Evolutionary conservation across 805 yeast species (phyloP).

Genomic region (Sugiyamaella marilandica): DNA sequence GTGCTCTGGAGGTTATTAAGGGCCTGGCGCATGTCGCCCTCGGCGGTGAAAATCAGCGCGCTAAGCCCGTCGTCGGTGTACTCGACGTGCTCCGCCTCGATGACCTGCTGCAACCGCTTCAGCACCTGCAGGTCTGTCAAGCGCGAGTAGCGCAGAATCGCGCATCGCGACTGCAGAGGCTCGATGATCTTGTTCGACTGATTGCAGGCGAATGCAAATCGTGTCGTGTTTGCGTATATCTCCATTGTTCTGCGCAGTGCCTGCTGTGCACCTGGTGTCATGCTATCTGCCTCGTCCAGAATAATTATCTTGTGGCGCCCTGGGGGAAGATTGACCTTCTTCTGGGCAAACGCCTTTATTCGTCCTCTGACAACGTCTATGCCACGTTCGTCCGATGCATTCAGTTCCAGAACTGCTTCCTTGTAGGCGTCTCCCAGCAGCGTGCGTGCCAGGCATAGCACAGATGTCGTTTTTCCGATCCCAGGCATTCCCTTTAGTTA

Average conservation of each 20-base stretch:
- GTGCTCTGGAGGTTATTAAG: conserved; percentile 91
- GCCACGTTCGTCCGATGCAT: conserved; percentile 97
- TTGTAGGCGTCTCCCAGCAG: conserved; percentile 65
- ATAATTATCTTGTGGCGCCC: conserved; percentile 92
- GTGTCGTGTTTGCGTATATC: conserved; percentile 86
- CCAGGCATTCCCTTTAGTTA: conserved; percentile 67
- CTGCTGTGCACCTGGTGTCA: conserved; percentile 97
- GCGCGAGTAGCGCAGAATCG: conserved; percentile 79
- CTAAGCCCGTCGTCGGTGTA: conserved; percentile 86
- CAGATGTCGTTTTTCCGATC: conserved; percentile 93
- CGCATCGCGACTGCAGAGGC: conserved; percentile 94
- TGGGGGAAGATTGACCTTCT: conserved; percentile 77
- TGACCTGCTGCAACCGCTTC: conserved; percentile 65
- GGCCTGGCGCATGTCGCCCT: conserved; percentile 99
- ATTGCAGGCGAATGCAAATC: conserved; percentile 98
- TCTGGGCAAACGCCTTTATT: conserved; percentile 94
- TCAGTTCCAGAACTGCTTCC: conserved; percentile 86
- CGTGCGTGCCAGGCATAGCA: conserved; percentile 83
- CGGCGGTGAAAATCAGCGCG: conserved; percentile 91
- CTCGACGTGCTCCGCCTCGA: conserved; percentile 64
- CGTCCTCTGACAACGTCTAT: conserved; percentile 92
- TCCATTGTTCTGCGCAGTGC: conserved; percentile 95
- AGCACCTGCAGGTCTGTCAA: conserved; percentile 82
- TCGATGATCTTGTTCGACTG: conserved; percentile 92
- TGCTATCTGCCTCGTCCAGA: conserved; percentile 91